Evolutionary conservation across 768 basidiomycete species (phyloP).

Genomic region (Pholiota conissans): DNA sequence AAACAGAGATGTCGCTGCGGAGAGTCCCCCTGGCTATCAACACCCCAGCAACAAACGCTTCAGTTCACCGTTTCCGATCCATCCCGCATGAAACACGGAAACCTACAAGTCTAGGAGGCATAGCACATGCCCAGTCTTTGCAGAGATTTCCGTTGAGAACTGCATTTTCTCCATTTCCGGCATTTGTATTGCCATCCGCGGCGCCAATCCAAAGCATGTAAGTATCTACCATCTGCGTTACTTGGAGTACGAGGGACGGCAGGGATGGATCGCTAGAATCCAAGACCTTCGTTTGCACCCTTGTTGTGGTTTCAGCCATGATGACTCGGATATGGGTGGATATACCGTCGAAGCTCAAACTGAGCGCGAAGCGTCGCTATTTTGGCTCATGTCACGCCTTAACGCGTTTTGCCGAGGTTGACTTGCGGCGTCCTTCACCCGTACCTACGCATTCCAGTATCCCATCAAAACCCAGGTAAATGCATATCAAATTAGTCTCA

Average conservation of each 20-base stretch:
- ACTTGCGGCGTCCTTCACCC: neutral
- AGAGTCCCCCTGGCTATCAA: slow-evolving; percentile 31
- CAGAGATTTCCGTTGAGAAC: slow-evolving; percentile 56
- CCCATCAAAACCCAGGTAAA: neutral
- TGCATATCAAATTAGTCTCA: neutral
- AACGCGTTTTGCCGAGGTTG: neutral
- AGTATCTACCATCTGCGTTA: slow-evolving; percentile 66
- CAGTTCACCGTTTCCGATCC: slow-evolving; percentile 1
- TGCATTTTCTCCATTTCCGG: slow-evolving; percentile 48
- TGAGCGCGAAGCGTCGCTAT: no score
- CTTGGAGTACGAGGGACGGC: slow-evolving; percentile 63
- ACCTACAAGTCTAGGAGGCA: slow-evolving; percentile 55
- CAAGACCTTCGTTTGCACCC: slow-evolving; percentile 49
- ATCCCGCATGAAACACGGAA: slow-evolving; percentile 1
- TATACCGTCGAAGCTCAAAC: neutral
- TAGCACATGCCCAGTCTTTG: slow-evolving; percentile 82
- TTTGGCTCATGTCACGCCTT: no score
- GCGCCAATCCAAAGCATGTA: slow-evolving; percentile 84
- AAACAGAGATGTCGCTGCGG: slow-evolving; percentile 64
- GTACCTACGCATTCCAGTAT: neutral
- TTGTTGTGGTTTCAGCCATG: slow-evolving; percentile 18
- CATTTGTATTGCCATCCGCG: slow-evolving; percentile 39
- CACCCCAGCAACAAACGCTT: slow-evolving; percentile 4
- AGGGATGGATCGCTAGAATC: slow-evolving; percentile 47
- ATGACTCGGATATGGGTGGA: neutral